A percentile compares a stretch with the other conserved stretches of the same genome.
Evolutionary conservation across 345 rosid species (phyloP).

Genomic region (Chamaenerion angustifolium): DNA sequence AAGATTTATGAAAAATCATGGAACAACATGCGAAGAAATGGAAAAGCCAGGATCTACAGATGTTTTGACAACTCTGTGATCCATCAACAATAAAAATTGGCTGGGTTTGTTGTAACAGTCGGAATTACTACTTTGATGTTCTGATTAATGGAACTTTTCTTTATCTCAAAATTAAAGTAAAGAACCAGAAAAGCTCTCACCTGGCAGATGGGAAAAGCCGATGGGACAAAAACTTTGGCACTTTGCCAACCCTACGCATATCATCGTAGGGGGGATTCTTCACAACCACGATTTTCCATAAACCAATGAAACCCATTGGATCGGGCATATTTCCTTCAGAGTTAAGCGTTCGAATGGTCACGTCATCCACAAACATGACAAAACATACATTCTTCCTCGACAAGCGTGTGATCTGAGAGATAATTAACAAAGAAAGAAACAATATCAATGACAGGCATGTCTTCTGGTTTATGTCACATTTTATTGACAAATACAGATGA

Average conservation of each 20-base stretch:
- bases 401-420: conserved; percentile 59
- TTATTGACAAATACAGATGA: neutral
- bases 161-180: too few relatives aligned
- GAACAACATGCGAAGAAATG: neutral
- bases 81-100: too few relatives aligned
- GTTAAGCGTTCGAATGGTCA: conserved; percentile 53
- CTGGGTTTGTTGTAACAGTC: too few relatives aligned
- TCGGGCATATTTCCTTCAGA: conserved; percentile 74
- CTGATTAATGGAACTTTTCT: too few relatives aligned
- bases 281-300: conserved; percentile 91
- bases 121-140: too few relatives aligned
- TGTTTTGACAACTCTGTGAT: too few relatives aligned
- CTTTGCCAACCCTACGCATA: conserved; percentile 94
- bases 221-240: conserved; percentile 83
- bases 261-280: conserved; percentile 75
- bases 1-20: neutral
- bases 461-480: neutral
- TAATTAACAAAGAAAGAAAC: conserved; percentile 1
- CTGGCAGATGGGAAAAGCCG: conserved; percentile 95
- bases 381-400: conserved; percentile 97
- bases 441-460: neutral
- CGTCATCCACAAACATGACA: conserved; percentile 85
- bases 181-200: conserved; percentile 21
- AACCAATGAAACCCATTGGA: conserved; percentile 72
- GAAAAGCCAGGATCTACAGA: neutral